Conservation (phyloP, 192 early-diverging fungal genomes). For the Bifiguratus adelaidae region DNA sequence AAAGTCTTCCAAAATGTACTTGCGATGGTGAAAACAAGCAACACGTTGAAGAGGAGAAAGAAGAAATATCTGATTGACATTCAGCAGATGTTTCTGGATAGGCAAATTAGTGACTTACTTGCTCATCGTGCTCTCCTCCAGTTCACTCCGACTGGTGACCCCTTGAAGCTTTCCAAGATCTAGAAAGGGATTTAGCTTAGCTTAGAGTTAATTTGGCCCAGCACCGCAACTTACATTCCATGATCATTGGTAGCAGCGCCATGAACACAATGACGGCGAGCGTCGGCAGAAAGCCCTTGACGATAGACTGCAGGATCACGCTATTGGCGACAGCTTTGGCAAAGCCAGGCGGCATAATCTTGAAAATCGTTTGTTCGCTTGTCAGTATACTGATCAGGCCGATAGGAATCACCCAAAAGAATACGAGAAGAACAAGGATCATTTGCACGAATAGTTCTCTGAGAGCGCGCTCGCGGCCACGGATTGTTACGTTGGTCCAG, state of each 20-base stretch:
- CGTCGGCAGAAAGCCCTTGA: conserved; percentile 64
- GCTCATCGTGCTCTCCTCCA: conserved; percentile 23
- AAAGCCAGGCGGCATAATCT: conserved; percentile 47
- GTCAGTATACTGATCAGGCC: conserved; percentile 54
- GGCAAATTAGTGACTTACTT: conserved; percentile 11
- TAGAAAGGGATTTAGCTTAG: not conserved
- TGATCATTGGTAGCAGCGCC: conserved; percentile 56
- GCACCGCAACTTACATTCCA: conserved; percentile 43
- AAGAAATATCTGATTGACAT: conserved; percentile 51
- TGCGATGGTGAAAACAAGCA: conserved; percentile 66
- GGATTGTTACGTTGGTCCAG: conserved; percentile 65
- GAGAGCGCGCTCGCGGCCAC: conserved; percentile 35
- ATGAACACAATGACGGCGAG: conserved; percentile 60
- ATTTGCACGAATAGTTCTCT: conserved; percentile 40
- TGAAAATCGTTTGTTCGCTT: conserved; percentile 43
- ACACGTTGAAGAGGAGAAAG: conserved; percentile 65
- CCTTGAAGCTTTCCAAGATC: conserved; percentile 30
- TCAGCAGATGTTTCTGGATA: not conserved
- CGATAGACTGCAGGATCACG: conserved; percentile 40
- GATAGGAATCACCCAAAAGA: conserved; percentile 71
- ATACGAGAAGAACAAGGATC: conserved; percentile 52
- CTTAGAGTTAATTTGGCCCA: too few species aligned
- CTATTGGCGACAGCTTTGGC: conserved; percentile 32
- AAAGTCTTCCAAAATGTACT: conserved; percentile 54
- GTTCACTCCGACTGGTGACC: conserved; percentile 27